These are phyloP conservation scores for Breviolum minutum DNA, from an alignment of 73 alveolate species.

Conservation along the genomic window DNA sequence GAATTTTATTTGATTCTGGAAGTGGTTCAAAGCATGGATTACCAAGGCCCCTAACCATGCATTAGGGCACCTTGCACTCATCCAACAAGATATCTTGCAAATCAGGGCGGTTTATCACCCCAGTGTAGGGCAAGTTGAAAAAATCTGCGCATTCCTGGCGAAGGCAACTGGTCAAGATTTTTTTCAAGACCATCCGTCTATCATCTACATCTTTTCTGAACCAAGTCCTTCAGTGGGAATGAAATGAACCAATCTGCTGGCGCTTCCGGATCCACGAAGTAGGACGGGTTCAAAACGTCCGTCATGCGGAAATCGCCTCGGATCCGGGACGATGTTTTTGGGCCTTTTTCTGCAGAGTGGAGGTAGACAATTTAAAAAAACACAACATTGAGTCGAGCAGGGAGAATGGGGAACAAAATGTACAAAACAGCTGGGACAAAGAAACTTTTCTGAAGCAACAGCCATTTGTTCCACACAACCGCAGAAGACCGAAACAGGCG, in stretches of 20 bases:
- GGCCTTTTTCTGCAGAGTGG: not conserved
- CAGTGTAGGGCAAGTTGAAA: constrained; percentile 78
- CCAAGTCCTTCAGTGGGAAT: constrained; percentile 29
- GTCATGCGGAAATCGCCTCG: constrained; percentile 80
- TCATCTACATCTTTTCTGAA: not conserved
- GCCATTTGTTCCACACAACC: no score
- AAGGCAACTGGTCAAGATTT: no score
- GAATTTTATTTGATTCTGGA: no score
- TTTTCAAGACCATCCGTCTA: not conserved
- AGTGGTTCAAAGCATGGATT: no score
- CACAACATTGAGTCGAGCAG: not conserved
- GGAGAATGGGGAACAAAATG: no score
- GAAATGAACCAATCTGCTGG: constrained; percentile 69
- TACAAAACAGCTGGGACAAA: no score
- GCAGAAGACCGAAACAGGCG: no score
- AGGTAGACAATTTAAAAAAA: not conserved
- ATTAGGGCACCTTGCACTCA: constrained; percentile 19
- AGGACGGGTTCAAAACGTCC: constrained; percentile 43
- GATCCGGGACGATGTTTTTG: not conserved
- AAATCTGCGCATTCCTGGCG: constrained; percentile 38
- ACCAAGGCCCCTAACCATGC: not conserved
- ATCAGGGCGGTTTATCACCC: constrained; percentile 89
- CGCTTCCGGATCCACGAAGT: constrained; percentile 37
- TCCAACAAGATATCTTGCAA: constrained; percentile 68
- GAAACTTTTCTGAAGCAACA: no score